Evolutionary conservation across 768 basidiomycete species (phyloP).

Genomic region (Exidia glandulosa): DNA sequence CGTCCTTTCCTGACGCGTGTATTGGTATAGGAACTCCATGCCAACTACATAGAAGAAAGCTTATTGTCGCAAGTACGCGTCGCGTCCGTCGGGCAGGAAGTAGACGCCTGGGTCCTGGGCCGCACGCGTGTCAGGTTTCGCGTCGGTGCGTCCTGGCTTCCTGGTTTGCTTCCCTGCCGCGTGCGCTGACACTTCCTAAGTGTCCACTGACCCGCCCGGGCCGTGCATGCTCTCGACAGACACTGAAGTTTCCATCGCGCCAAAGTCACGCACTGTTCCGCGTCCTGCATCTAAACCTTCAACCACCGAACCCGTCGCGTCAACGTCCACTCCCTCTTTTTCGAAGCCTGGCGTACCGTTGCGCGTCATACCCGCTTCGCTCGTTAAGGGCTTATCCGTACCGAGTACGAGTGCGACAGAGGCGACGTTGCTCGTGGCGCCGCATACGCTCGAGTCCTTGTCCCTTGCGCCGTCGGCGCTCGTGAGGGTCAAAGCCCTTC

Average conservation of each 20-base stretch:
- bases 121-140: slow-evolving; percentile 71
- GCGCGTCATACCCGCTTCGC: too few relatives aligned
- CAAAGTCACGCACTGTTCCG: slow-evolving; percentile 34
- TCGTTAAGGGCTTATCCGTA: too few relatives aligned
- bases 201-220: slow-evolving; percentile 49
- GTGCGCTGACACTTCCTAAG: too few relatives aligned
- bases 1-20: not conserved
- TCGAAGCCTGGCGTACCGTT: too few relatives aligned
- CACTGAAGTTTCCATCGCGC: slow-evolving; percentile 88
- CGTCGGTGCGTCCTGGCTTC: slow-evolving; percentile 51
- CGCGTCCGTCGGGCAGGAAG: slow-evolving; percentile 69
- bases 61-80: slow-evolving; percentile 89
- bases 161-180: too few relatives aligned
- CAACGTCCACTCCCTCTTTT: not conserved
- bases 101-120: slow-evolving; percentile 90
- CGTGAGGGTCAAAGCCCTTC: not conserved
- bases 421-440: too few relatives aligned
- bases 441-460: not conserved
- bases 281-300: not conserved
- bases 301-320: not conserved
- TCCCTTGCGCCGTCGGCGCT: not conserved
- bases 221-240: slow-evolving; percentile 72
- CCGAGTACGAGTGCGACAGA: too few relatives aligned
- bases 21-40: slow-evolving; percentile 87
- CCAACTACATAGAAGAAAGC: slow-evolving; percentile 85